Base-by-base conservation (phyloP, 2,329 filamentous ascomycete species). In the Tothia fuscella region DNA sequence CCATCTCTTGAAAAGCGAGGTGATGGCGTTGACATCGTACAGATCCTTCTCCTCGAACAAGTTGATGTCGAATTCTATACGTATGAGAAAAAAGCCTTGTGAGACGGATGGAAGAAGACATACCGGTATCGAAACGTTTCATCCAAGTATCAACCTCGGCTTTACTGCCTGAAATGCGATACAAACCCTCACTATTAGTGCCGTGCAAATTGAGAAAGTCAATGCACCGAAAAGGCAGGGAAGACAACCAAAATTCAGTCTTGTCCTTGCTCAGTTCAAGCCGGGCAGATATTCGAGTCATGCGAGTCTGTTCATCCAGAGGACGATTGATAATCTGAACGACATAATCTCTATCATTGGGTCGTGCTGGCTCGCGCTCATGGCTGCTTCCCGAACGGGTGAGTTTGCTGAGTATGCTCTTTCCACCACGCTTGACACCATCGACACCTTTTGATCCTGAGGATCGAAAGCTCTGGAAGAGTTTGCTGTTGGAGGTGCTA, bases 201-300 rank as follows among this genome's bases (percentile, higher is more conserved):
- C 86, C 86, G 56, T 91, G 93, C 62, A 88, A 91, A 60, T 95
- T 95, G 40, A 96, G 68, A 58, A 93, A 78, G 70, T 96, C 89
- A 49, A 96, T 95, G 45, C 87, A 93, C 48, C 89, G 74, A 82
- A 89, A 95, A 1, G 89, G 88, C 45, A 96, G 80, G 5, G 87
- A 84, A 10, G 89, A 89, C 88, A 96, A 94, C 89, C 89, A 96
- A 56, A 93, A 96, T 56, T 95, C 89, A 0, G 89, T 96, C 68
- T 95, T 95, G 56, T 96, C 89, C 47, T 80, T 76, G 7, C 26
- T 39, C 41, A 29, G 20, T 33, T 37, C 37, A 32, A 96, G 67
- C 22, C 82, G 77, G 61, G 89, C 93, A 6, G 87, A 93, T 56
- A 96, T 95, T 48, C 89, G 76, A 0, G 89, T 95, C 48, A 79